Evolutionary conservation across 2,329 filamentous ascomycete species (phyloP), one percentile per base, ranked within the genome.

Genomic region (Neofusicoccum sp.): DNA sequence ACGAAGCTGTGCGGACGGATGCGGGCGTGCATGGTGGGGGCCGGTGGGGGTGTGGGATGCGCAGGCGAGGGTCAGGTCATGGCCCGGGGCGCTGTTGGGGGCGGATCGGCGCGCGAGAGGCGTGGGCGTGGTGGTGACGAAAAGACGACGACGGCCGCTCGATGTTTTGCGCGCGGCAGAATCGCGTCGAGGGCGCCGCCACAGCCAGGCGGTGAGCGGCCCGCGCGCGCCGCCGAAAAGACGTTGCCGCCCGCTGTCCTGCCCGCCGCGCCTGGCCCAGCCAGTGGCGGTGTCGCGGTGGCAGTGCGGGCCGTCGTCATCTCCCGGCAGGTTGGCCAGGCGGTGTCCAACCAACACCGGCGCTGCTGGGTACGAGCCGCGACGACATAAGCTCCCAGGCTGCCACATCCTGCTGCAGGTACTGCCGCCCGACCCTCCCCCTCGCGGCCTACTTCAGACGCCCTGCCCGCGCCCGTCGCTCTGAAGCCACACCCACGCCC

Each of bases 1-100:
- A 85, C 75, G 67, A 80, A 78, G 60, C 79, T 76, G 65, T 81
- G 73, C 9, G 82, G 80, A 60, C 77, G 76, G 58, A 85, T 78
- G 59, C 71, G 68, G 36, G 77, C 75, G 64, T 80, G 78, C 73
- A 79, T 79, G 45, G 3, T 38, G 58, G 58, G 58, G 14, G n/a
- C 36, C 51, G 31, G 28, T 8, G 24, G 34, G 14, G n/a, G 28
- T 16, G 14, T 31, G 34, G 12, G 24, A 6, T 51, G 48, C 33
- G 48, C 26, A 20, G 38, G 14, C 7, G 6, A 4, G 7, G 51
- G 12, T 56, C 51, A 43, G 38, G 12, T 26, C 51, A 56, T 56
- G 36, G 31, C 26, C 14, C 26, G 51, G 38, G 38, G 26, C n/a
- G 26, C 24, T n/a, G 51, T 33, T 31, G 38, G 28, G 26, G 16